These are phyloP conservation scores for Suhomyces kunorum DNA, from an alignment of 1,139 yeast species.

Conservation along the genomic window DNA sequence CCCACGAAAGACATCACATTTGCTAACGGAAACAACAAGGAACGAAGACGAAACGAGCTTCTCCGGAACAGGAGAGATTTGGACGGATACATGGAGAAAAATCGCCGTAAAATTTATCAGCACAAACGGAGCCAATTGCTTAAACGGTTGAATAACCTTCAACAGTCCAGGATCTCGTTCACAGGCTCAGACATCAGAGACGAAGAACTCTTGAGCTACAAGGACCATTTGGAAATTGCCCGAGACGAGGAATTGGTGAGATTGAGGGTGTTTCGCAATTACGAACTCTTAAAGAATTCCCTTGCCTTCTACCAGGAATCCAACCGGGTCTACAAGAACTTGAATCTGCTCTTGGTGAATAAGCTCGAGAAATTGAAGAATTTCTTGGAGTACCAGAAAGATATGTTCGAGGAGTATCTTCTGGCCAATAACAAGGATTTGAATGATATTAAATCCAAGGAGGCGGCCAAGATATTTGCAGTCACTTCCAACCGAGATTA, in stretches of 20 bases:
- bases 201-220: conserved; percentile 32
- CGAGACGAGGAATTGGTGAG: conserved; percentile 42
- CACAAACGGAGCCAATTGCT: conserved; percentile 28
- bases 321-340: conserved; percentile 37
- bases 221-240: conserved; percentile 37
- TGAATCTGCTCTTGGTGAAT: conserved; percentile 32
- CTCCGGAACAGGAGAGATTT: conserved; percentile 21
- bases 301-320: conserved; percentile 42
- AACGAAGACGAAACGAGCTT: conserved; percentile 28
- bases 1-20: conserved; percentile 24
- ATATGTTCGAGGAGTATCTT: conserved; percentile 29
- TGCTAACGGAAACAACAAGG: conserved; percentile 29
- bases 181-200: conserved; percentile 27
- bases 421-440: conserved; percentile 24
- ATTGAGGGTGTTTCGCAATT: conserved; percentile 35
- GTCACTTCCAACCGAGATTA: conserved; percentile 36
- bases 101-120: conserved; percentile 26
- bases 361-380: conserved; percentile 43
- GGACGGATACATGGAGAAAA: conserved; percentile 16
- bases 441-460: conserved; percentile 39
- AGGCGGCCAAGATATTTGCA: conserved; percentile 36
- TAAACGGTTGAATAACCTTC: conserved; percentile 28
- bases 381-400: conserved; percentile 43
- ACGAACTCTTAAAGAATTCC: conserved; percentile 38
- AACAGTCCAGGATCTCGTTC: conserved; percentile 29